These are phyloP conservation scores for Melampsora americana DNA, from an alignment of 1,284 basidiomycete genomes.

Conservation along the genomic window DNA sequence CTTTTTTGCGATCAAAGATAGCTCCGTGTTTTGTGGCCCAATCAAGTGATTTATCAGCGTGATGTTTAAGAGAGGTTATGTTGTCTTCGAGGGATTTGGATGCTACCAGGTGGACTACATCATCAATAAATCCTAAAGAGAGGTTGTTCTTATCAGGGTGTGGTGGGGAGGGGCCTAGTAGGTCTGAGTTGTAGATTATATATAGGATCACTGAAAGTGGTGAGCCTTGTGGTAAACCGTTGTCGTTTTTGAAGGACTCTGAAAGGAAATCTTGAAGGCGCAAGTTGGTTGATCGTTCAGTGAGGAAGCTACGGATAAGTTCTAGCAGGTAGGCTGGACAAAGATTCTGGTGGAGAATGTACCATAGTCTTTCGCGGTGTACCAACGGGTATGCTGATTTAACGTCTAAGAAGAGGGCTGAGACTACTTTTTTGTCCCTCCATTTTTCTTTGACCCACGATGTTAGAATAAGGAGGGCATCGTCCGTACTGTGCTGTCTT, in stretches of 20 bases:
- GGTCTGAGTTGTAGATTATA: constrained; percentile 1
- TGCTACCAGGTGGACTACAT: constrained; percentile 19
- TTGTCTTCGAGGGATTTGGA: too few species aligned
- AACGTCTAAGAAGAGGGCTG: too few species aligned
- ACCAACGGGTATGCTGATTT: too few species aligned
- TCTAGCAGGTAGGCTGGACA: neutral
- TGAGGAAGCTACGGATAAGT: neutral
- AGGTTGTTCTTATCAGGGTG: neutral
- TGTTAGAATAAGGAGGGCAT: too few species aligned
- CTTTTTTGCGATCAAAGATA: too few species aligned
- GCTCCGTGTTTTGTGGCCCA: constrained; percentile 15
- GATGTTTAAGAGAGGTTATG: neutral
- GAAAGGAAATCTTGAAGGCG: neutral
- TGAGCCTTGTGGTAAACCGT: constrained; percentile 15
- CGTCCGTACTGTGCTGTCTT: too few species aligned
- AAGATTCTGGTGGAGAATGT: neutral
- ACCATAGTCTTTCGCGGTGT: too few species aligned
- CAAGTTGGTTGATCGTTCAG: neutral
- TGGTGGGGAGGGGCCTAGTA: neutral
- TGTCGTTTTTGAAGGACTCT: neutral
- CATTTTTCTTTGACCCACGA: too few species aligned
- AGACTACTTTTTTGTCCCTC: too few species aligned
- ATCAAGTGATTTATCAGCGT: neutral
- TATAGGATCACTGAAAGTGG: neutral
- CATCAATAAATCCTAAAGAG: constrained; percentile 20